A percentile compares a stretch with the other conserved stretches of the same genome.
These are phyloP conservation scores for Xylaria sp. DNA, from an alignment of 2,329 filamentous ascomycete genomes.

Conservation along the genomic window DNA sequence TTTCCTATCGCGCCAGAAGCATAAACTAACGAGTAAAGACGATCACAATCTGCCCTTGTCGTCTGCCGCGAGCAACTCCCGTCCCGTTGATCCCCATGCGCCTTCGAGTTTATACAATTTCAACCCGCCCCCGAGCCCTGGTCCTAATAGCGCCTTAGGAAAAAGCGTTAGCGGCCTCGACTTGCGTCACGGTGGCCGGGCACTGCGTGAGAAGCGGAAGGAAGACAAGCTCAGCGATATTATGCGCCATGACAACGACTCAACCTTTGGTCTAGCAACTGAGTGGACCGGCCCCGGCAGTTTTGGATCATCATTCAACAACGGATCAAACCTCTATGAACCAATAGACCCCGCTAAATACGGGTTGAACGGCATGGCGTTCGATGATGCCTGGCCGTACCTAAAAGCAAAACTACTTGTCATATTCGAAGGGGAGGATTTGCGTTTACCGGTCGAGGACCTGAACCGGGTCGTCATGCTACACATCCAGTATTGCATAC, in stretches of 20 bases:
- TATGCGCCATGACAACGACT: constrained; percentile 64
- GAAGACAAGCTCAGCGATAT: constrained; percentile 68
- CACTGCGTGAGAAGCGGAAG: constrained; percentile 82
- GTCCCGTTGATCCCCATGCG: constrained; percentile 78
- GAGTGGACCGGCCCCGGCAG: constrained; percentile 68
- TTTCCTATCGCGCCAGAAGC: constrained; percentile 81
- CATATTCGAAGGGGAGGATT: constrained; percentile 84
- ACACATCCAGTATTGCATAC: constrained; percentile 81
- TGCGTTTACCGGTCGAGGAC: constrained; percentile 83
- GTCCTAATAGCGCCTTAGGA: constrained; percentile 74
- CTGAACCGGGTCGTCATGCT: constrained; percentile 83
- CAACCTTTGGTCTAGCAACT: constrained; percentile 53
- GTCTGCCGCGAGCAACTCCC: constrained; percentile 80
- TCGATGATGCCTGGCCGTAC: constrained; percentile 85
- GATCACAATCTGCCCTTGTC: constrained; percentile 79
- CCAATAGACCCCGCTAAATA: constrained; percentile 67
- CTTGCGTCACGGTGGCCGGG: constrained; percentile 79
- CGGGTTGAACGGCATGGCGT: constrained; percentile 75
- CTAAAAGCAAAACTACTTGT: constrained; percentile 79
- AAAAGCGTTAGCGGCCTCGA: constrained; percentile 87
- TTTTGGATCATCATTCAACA: constrained; percentile 56
- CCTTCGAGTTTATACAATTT: constrained; percentile 84
- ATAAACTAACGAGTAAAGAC: constrained; percentile 78
- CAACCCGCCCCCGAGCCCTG: constrained; percentile 77
- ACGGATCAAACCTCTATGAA: constrained; percentile 60